Conservation (phyloP, 2,329 filamentous ascomycete species). For the Tetracladium maxilliforme region DNA sequence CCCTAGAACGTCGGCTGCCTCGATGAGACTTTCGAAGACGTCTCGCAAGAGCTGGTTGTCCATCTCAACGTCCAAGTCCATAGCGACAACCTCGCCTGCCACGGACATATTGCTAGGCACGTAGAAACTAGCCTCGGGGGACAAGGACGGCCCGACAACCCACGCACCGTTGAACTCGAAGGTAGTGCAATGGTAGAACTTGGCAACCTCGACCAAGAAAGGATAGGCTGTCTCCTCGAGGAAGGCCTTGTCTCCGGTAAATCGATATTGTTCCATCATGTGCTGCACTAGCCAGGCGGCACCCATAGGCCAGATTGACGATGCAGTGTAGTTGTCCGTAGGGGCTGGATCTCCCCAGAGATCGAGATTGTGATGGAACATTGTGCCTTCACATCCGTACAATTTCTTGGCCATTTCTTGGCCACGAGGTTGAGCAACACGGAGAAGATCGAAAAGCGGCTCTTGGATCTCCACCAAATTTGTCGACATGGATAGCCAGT, state of each 20-base stretch:
- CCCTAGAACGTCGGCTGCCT: constrained; percentile 9
- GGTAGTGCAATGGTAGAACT: constrained; percentile 23
- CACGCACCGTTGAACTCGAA: constrained; percentile 15
- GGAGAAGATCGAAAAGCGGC: constrained; percentile 23
- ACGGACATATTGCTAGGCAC: constrained; percentile 3
- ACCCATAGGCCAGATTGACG: constrained; percentile 9
- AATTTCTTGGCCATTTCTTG: no score
- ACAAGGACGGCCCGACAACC: constrained; percentile 17
- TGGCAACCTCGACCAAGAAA: constrained; percentile 16
- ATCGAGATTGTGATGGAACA: no score
- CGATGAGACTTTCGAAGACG: constrained; percentile 13
- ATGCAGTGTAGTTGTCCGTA: constrained; percentile 14
- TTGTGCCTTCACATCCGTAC: no score
- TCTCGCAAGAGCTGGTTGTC: constrained; percentile 22
- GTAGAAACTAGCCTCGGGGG: constrained; percentile 16
- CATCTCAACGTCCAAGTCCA: constrained; percentile 18
- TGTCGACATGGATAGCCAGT: constrained; percentile 31
- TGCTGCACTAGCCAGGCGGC: constrained; percentile 9
- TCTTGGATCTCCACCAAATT: constrained; percentile 20
- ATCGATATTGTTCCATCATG: constrained; percentile 9
- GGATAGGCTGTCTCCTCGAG: constrained; percentile 11
- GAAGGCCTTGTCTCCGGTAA: constrained; percentile 7
- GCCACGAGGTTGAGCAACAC: no score
- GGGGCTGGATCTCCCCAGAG: no score
- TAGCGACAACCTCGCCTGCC: constrained; percentile 5